A percentile compares a stretch with the other conserved stretches of the same genome.
Conservation (phyloP, 306 rosid species). For the Prunus mongolica region DNA sequence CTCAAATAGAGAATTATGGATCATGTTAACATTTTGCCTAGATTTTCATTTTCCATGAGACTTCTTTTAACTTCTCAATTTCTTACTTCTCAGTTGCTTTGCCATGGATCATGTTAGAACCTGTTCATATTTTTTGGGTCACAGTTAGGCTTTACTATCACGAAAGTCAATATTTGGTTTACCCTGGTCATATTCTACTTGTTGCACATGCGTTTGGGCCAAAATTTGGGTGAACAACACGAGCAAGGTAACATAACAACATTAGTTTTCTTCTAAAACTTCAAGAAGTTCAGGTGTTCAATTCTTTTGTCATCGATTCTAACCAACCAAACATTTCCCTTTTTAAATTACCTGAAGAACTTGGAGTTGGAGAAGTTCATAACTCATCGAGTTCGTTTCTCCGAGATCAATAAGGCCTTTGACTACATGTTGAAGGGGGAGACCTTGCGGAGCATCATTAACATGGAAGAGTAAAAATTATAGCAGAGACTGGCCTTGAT, state of each 20-base stretch:
- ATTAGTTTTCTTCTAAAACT: too few species aligned
- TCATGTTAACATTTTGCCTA: not conserved
- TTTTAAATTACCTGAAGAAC: slow-evolving; percentile 19
- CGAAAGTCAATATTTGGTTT: too few species aligned
- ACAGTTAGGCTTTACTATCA: too few species aligned
- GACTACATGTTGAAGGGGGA: slow-evolving; percentile 41
- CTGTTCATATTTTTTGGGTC: too few species aligned
- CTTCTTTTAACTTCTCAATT: too few species aligned
- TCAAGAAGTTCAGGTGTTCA: too few species aligned
- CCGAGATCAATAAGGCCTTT: slow-evolving; percentile 50
- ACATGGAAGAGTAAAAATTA: slow-evolving; percentile 28
- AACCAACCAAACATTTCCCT: not conserved
- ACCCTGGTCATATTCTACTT: too few species aligned
- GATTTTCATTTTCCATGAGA: not conserved
- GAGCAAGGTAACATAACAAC: slow-evolving; percentile 22
- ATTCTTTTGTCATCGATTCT: not conserved
- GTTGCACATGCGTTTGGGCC: too few species aligned
- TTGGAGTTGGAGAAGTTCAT: slow-evolving; percentile 47
- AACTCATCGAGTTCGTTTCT: slow-evolving; percentile 41
- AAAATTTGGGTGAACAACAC: too few species aligned
- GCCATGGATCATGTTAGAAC: too few species aligned
- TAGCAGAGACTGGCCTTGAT: not conserved
- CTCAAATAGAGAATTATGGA: not conserved
- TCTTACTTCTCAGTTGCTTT: too few species aligned
- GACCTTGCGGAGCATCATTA: slow-evolving; percentile 38